phyloP scores from a whole-genome alignment of 352 stramenopile genomes.

The Globisporangium splendens region DNA sequence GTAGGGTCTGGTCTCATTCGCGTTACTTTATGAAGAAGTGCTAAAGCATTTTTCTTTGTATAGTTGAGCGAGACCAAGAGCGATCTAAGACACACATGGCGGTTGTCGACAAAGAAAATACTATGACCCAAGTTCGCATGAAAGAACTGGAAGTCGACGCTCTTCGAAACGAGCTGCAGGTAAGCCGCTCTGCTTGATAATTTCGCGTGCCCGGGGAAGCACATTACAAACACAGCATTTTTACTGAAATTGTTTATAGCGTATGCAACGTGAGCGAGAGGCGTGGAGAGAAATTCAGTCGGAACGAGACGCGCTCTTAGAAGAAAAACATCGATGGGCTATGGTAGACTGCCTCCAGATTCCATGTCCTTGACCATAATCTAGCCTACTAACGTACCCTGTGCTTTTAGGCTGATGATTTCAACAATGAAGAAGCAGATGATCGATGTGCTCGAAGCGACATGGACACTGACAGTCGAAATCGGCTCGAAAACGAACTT shows the following conservation, averaged over 20 bases:
- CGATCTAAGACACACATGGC: slow-evolving; percentile 60
- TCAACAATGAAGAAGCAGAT: slow-evolving; percentile 36
- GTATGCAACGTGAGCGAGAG: slow-evolving; percentile 70
- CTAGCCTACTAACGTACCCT: background rate
- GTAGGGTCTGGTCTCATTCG: slow-evolving; percentile 5
- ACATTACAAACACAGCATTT: background rate
- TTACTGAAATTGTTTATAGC: slow-evolving; percentile 16
- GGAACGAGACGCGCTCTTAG: slow-evolving; percentile 71
- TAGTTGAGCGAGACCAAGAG: slow-evolving; percentile 74
- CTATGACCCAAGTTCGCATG: slow-evolving; percentile 30
- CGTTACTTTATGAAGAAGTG: background rate
- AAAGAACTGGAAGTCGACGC: slow-evolving; percentile 50
- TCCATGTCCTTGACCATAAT: too few relatives aligned
- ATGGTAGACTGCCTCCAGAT: slow-evolving; percentile 33
- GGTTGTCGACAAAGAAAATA: slow-evolving; percentile 66
- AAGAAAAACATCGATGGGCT: slow-evolving; percentile 85
- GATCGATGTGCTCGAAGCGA: slow-evolving; percentile 23
- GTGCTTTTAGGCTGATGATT: slow-evolving; percentile 53
- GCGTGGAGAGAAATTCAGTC: slow-evolving; percentile 74
- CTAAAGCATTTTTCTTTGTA: background rate
- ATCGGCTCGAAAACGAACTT: slow-evolving; percentile 64
- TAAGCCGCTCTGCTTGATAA: slow-evolving; percentile 3
- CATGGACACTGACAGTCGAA: slow-evolving; percentile 43
- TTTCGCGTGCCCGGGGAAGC: background rate
- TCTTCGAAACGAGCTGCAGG: slow-evolving; percentile 50